Conservation (phyloP, 2,329 filamentous ascomycete genomes). For the Alternaria novae-zelandiae region DNA sequence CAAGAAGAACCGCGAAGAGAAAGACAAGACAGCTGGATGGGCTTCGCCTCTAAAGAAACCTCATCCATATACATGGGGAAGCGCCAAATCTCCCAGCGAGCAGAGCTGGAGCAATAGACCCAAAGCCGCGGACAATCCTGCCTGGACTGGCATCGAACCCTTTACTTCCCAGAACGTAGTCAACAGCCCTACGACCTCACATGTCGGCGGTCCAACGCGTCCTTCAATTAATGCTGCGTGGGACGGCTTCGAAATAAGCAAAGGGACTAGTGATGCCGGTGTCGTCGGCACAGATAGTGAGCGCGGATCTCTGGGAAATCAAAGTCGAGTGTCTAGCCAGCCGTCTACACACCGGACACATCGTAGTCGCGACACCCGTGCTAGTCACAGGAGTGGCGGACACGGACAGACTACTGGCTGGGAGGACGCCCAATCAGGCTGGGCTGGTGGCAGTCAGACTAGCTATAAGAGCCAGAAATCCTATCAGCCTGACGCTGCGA, state of each 20-base stretch:
- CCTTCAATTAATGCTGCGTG: constrained; percentile 12
- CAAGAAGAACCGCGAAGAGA: background rate
- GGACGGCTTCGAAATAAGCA: constrained; percentile 29
- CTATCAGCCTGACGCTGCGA: background rate
- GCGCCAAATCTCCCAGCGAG: background rate
- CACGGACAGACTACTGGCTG: background rate
- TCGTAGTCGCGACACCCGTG: background rate
- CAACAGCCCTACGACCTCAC: background rate
- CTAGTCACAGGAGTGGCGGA: background rate
- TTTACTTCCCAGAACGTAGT: background rate
- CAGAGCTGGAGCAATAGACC: background rate
- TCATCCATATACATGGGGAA: constrained; percentile 9
- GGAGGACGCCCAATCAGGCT: background rate
- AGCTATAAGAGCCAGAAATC: background rate
- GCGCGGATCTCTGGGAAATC: constrained; percentile 10
- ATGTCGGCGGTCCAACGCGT: background rate
- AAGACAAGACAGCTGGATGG: background rate
- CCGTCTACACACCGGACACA: background rate
- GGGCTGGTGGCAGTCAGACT: background rate
- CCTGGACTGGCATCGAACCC: constrained; percentile 1
- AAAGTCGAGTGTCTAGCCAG: constrained; percentile 1
- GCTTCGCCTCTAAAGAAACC: background rate
- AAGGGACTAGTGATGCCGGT: constrained; percentile 26
- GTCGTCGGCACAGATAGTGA: constrained; percentile 17
- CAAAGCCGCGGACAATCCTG: background rate